Percentiles rank a stretch among this genome's conserved stretches.
Conservation (phyloP, 1,284 basidiomycete genomes). For the Puccinia novopanici region DNA sequence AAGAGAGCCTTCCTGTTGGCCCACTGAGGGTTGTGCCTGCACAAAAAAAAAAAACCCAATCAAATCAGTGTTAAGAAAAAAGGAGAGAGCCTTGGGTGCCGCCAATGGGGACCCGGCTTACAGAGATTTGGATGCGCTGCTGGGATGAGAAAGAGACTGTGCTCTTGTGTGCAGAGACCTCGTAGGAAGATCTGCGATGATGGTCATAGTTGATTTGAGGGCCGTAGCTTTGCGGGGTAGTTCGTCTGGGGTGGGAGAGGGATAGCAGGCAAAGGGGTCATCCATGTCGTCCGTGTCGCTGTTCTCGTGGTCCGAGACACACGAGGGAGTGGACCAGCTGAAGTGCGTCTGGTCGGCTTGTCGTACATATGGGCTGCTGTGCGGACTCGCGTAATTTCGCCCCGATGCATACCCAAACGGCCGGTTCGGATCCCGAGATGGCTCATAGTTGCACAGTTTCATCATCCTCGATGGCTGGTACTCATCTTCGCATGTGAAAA, state of each 20-base stretch:
- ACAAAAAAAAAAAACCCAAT: too few relatives aligned
- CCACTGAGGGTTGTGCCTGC: not conserved
- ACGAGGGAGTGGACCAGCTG: slow-evolving; percentile 6
- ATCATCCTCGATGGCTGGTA: not conserved
- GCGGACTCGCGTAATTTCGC: not conserved
- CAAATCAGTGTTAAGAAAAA: too few relatives aligned
- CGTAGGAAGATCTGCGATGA: not conserved
- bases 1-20: not conserved
- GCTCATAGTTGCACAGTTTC: not conserved
- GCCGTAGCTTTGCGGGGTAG: not conserved
- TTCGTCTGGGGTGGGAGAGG: not conserved
- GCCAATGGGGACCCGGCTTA: not conserved
- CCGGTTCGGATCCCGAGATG: not conserved
- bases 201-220: not conserved
- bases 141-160: not conserved
- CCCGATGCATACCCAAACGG: not conserved
- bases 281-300: slow-evolving; percentile 29
- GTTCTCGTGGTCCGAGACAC: slow-evolving; percentile 12
- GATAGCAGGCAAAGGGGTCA: slow-evolving; percentile 46
- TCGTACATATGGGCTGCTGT: not conserved
- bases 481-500: not conserved
- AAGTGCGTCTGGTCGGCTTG: slow-evolving; percentile 6
- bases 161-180: too few relatives aligned
- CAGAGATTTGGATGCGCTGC: not conserved
- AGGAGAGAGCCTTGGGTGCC: too few relatives aligned